Evolutionary conservation across 805 yeast species (phyloP), one percentile per base, ranked within the genome.

Genomic region (Wickerhamomyces xylosicus): DNA sequence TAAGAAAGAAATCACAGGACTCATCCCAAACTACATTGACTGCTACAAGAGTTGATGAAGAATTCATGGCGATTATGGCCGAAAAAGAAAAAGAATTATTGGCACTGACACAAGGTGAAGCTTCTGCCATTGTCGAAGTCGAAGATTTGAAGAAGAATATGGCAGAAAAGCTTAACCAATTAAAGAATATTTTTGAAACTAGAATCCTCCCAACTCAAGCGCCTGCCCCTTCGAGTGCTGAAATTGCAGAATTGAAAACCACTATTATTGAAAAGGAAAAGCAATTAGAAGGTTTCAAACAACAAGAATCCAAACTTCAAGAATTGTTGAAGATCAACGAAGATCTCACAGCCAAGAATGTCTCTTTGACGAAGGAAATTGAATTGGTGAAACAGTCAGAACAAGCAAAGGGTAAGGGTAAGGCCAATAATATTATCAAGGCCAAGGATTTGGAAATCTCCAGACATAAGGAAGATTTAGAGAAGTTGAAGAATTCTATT

Each of bases 361-460:
- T 19, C 7, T 19, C 37, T 4, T 11, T 25, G 19, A 6, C 22
- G n/a, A 25, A 25, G 29, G 29, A 25, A 25, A 4, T 25, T 7
- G 29, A 25, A 13, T 13, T 25, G 4, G 8, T 25, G 29, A 25
- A 25, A 25, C 29, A 25, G 14, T 7, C 29, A 4, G 29, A 25
- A 5, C 9, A 25, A 8, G 29, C n/a, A 4, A 25, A 25, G 14
- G 29, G 29, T 13, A 25, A 25, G 29, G 29, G 9, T 7, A 25
- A 25, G 14, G n/a, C 6, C 25, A 6, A 25, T 4, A 25, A 25
- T n/a, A 25, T 25, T 13, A 8, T 25, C 14, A 25, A 51, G 20
- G 43, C 50, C n/a, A 48, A 46, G 19, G 56, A 50, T 6, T 40
- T 42, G 6, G 46, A 42, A 11, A 25, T 25, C 14, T 8, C 29